These are phyloP conservation scores for Fusarium newnesense DNA, from an alignment of 2,329 filamentous ascomycete species.

Conservation along the genomic window DNA sequence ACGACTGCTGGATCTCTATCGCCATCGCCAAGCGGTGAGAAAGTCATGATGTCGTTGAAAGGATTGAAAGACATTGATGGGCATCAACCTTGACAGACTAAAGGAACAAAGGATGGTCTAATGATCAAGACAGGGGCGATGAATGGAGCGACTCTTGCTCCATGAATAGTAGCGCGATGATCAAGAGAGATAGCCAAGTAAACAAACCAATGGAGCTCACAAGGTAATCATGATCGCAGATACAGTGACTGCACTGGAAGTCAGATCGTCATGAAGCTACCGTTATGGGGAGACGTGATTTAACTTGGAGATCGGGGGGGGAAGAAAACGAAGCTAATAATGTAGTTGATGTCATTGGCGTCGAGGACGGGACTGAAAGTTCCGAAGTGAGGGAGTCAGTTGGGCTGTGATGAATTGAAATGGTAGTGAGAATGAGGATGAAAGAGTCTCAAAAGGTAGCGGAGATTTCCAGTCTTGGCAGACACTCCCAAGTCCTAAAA, in stretches of 20 bases:
- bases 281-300: constrained; percentile 1
- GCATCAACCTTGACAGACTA: background rate
- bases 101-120: constrained; percentile 16
- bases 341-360: constrained; percentile 36
- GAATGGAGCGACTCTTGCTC: constrained; percentile 8
- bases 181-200: constrained; percentile 5
- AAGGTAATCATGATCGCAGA: background rate
- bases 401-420: background rate
- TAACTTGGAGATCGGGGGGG: constrained; percentile 15
- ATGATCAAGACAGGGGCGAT: constrained; percentile 21
- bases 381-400: constrained; percentile 18
- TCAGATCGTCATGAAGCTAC: constrained; percentile 25
- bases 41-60: constrained; percentile 31
- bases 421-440: constrained; percentile 11
- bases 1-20: background rate
- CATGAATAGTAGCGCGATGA: background rate
- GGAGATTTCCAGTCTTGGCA: constrained; percentile 21
- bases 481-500: background rate
- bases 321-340: background rate
- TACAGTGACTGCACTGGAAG: background rate
- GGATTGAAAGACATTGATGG: background rate
- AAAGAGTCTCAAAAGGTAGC: constrained; percentile 5
- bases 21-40: background rate
- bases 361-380: constrained; percentile 15
- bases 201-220: constrained; percentile 11